Base-by-base conservation (phyloP, 495 filamentous ascomycete species). In the Tirmania nivea region DNA sequence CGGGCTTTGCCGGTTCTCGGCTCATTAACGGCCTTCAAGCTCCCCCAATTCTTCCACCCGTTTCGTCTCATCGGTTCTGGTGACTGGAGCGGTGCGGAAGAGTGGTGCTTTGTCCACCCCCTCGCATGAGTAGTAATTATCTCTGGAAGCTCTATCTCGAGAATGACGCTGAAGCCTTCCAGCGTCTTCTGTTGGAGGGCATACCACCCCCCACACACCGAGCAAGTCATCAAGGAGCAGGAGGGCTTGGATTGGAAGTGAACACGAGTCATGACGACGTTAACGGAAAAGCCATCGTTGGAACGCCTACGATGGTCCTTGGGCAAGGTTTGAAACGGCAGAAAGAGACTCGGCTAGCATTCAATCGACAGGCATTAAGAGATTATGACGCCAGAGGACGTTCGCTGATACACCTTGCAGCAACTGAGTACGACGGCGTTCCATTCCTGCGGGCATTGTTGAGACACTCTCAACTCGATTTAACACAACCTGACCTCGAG, bases 81-180 rank as follows among this genome's bases (percentile, higher is more conserved):
- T 45, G 39, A 19, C 17, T 45, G 39, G 39, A 45, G 39, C 8
- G 17, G 39, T 6, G 39, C 39, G 39, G 39, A 19, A 14, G 39
- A 45, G 17, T 2, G 39, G 17, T 8, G 39, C 12, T 14, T 45
- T 14, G 39, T 31, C 12, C 17, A 45, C 39, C 39, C 34, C 65
- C 70, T 74, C 82, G 80, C 79, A 97, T 96, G 92, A 94, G 83
- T 76, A 81, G 82, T 70, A 45, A 45, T 0, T 78, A 83, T 72
- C 78, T 97, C 65, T 95, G 90, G 89, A 84, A 85, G 71, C 85
- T 75, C 68, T 97, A 86, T 66, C 80, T 89, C 69, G 81, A 93
- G 75, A 83, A 94, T 79, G 86, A 97, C 73, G 82, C 89, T 73
- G 86, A 89, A 62, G 78, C 69, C 63, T 96, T 97, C 72, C 78